Evolutionary conservation across 2,329 filamentous ascomycete species (phyloP).

Genomic region (Ceratocystis colombiana): DNA sequence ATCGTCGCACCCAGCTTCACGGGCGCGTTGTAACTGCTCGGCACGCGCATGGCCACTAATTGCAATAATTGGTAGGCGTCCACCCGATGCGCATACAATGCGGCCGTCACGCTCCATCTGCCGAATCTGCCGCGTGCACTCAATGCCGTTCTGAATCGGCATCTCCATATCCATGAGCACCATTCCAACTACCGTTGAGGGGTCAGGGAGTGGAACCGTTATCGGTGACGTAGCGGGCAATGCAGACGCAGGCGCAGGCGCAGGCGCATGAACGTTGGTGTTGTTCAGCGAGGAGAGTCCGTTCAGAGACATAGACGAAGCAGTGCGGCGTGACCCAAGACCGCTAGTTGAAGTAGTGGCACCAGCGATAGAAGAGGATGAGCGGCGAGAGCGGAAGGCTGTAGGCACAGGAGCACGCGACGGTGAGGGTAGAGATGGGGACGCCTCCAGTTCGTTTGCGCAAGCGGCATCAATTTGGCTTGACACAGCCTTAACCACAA

Average conservation of each 20-base stretch:
- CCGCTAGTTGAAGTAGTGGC: constrained; percentile 14
- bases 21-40: constrained; percentile 48
- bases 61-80: constrained; percentile 52
- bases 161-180: constrained; percentile 71
- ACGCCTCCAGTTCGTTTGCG: neutral
- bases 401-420: constrained; percentile 14
- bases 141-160: constrained; percentile 62
- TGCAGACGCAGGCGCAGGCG: neutral
- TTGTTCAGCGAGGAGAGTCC: neutral
- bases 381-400: constrained; percentile 21
- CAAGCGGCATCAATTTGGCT: neutral
- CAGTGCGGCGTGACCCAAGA: constrained; percentile 2
- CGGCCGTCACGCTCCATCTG: constrained; percentile 47
- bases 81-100: constrained; percentile 38
- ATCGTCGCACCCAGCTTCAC: constrained; percentile 47
- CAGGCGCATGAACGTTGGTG: neutral
- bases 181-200: constrained; percentile 38
- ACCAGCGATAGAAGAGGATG: constrained; percentile 18
- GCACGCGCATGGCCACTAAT: constrained; percentile 58
- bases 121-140: constrained; percentile 55
- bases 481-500: constrained; percentile 13
- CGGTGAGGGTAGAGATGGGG: neutral
- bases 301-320: constrained; percentile 13
- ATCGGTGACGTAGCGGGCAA: neutral
- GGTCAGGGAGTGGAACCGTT: neutral